Evolutionary conservation across 176 grass and related monocot species (phyloP).

Genomic region (Carex parvula): DNA sequence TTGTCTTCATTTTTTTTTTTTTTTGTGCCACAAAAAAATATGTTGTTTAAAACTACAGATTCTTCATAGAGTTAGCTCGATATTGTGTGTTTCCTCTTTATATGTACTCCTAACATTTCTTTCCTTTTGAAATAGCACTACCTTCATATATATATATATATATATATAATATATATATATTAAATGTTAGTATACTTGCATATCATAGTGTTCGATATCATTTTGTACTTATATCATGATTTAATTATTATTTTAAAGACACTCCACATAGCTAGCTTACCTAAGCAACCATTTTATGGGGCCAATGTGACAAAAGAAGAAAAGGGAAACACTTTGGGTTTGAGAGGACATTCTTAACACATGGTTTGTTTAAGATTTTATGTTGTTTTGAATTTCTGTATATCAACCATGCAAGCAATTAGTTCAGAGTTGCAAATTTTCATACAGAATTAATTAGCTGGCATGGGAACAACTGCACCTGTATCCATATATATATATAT

Average conservation of each 20-base stretch:
- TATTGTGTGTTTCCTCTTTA: background rate
- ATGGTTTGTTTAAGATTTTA: background rate
- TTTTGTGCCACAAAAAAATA: background rate
- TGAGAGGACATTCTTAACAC: constrained; percentile 11
- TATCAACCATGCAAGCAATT: no score
- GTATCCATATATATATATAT: no score
- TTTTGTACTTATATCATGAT: background rate
- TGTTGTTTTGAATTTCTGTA: background rate
- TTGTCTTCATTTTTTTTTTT: background rate
- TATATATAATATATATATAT: no score
- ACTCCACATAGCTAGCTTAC: background rate
- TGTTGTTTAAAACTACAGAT: background rate
- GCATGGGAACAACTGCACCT: background rate
- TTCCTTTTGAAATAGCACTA: no score
- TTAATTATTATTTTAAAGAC: background rate
- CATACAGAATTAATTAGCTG: background rate
- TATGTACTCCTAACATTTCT: background rate
- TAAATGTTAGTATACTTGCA: background rate
- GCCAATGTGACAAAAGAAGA: constrained; percentile 3
- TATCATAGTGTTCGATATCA: background rate
- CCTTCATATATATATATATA: no score
- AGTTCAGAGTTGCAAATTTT: background rate
- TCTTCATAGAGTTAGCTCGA: background rate
- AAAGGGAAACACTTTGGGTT: background rate
- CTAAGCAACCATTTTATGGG: constrained; percentile 21